Evolutionary conservation across 2,329 filamentous ascomycete genomes (phyloP), one percentile per base, ranked within the genome.

Genomic region (Claviceps sp.): DNA sequence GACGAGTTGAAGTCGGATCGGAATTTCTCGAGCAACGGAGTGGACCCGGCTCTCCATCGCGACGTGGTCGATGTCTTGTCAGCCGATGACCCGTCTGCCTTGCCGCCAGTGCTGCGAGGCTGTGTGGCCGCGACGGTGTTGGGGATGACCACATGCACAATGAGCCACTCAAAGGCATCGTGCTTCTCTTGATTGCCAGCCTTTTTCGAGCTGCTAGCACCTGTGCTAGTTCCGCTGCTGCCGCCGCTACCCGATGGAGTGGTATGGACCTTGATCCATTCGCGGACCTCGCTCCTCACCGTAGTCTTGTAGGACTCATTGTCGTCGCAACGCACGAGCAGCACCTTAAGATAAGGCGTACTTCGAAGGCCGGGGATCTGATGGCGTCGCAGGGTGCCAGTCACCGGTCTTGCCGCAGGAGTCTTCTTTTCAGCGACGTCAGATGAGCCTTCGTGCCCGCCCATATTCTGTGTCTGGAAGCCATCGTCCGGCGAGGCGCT

Each of bases 101-200:
- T 75, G 51, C 74, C 70, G 52, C 75, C 78, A 30, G 42, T 55
- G 53, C 74, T 79, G 56, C 85, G 77, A 14, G 88, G 87, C 63
- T 94, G 88, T 2, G 82, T 86, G 22, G 87, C 83, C 1, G 88
- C 89, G 14, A 80, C 75, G 0, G 88, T 91, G 56, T 95, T 90
- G 14, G 91, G 90, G 17, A 95, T 74, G 13, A 96, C 87, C 26
- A 98, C 87, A 65, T 98, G 93, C 22, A 98, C 64, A 51, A 98
- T 87, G 57, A 98, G 73, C 87, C 90, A 97, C 67, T 98, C 93
- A 59, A 86, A 95, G 0, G 93, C 91, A 71, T 98, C 91, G 63
- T 98, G 93, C 56, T 94, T 93, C 63, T 96, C 91, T 62, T 89
- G 84, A 19, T 80, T 83, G 61, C 75, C 87, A 19, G 70, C 65